Conservation (phyloP, 495 filamentous ascomycete species). For the Podospora pseudoanserina region DNA sequence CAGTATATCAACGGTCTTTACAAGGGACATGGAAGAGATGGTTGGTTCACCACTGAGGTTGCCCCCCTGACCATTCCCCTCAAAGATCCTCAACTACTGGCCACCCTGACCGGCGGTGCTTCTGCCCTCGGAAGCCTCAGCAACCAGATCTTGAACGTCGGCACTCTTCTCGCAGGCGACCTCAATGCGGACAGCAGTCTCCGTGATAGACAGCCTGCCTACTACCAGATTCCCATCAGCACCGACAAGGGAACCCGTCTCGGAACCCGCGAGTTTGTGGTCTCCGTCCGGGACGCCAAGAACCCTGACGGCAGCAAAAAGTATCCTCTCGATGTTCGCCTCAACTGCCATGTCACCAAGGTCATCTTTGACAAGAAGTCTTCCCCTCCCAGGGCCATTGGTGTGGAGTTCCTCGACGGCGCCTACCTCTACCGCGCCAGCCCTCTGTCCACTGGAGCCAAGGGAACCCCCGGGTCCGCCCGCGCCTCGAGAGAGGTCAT, state of each 20-base stretch:
- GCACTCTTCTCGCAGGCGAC: conserved; percentile 48
- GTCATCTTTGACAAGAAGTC: conserved; percentile 48
- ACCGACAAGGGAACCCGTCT: conserved; percentile 48
- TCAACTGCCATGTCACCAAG: conserved; percentile 59
- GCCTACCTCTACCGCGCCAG: conserved; percentile 58
- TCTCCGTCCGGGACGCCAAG: conserved; percentile 47
- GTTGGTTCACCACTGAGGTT: conserved; percentile 53
- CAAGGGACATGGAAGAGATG: conserved; percentile 54
- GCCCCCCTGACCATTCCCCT: conserved; percentile 48
- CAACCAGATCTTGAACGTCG: conserved; percentile 33
- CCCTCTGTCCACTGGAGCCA: conserved; percentile 34
- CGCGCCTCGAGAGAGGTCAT: conserved; percentile 59
- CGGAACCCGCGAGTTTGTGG: conserved; percentile 52
- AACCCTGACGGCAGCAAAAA: conserved; percentile 51
- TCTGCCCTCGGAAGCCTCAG: conserved; percentile 48
- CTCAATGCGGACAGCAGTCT: conserved; percentile 43
- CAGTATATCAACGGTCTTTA: conserved; percentile 44
- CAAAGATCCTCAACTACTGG: conserved; percentile 51
- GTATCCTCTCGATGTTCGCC: conserved; percentile 57
- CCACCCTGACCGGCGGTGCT: conserved; percentile 47
- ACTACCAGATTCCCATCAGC: conserved; percentile 53
- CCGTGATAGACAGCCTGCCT: conserved; percentile 30
- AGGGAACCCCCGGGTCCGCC: conserved; percentile 44
- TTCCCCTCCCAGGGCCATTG: conserved; percentile 50
- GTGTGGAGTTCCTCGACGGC: conserved; percentile 62